These are phyloP conservation scores for Arthrobotrys entomopaga DNA, from an alignment of 2,329 filamentous ascomycete species.

Conservation along the genomic window DNA sequence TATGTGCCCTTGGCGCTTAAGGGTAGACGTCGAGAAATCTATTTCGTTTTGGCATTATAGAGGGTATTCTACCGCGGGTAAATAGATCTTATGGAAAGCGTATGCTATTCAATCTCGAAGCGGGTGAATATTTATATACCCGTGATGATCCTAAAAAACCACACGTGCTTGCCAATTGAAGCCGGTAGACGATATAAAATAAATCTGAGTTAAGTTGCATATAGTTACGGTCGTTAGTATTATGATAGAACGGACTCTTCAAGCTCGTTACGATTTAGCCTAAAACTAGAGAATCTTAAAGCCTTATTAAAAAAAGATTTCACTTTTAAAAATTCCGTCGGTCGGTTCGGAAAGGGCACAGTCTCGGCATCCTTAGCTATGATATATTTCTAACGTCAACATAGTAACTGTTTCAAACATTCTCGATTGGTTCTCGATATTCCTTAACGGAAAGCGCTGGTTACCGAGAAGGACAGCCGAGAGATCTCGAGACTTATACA, in stretches of 20 bases:
- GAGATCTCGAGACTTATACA: too few species aligned
- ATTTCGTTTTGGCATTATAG: not conserved
- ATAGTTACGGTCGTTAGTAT: too few species aligned
- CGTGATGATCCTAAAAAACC: constrained; percentile 1
- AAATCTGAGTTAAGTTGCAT: too few species aligned
- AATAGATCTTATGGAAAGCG: constrained; percentile 16
- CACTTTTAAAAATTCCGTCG: constrained; percentile 45
- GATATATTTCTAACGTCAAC: constrained; percentile 6
- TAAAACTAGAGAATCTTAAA: constrained; percentile 30
- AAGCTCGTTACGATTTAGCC: constrained; percentile 27
- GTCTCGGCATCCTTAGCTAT: constrained; percentile 29
- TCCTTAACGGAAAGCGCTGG: not conserved
- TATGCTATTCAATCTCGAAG: not conserved
- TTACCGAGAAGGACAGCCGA: too few species aligned
- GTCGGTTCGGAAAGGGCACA: constrained; percentile 37
- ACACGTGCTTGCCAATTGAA: constrained; percentile 38
- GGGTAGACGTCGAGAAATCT: too few species aligned
- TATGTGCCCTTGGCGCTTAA: constrained; percentile 6
- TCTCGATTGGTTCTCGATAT: too few species aligned
- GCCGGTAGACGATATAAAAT: constrained; percentile 47
- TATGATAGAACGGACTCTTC: not conserved
- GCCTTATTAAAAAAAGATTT: constrained; percentile 32
- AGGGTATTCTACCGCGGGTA: constrained; percentile 33
- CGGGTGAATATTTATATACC: constrained; percentile 18
- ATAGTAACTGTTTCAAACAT: not conserved